Percentiles rank a stretch among this genome's conserved stretches.
phyloP scores from a whole-genome alignment of 2,329 filamentous ascomycete species.

The Xylaria hypoxylon region DNA sequence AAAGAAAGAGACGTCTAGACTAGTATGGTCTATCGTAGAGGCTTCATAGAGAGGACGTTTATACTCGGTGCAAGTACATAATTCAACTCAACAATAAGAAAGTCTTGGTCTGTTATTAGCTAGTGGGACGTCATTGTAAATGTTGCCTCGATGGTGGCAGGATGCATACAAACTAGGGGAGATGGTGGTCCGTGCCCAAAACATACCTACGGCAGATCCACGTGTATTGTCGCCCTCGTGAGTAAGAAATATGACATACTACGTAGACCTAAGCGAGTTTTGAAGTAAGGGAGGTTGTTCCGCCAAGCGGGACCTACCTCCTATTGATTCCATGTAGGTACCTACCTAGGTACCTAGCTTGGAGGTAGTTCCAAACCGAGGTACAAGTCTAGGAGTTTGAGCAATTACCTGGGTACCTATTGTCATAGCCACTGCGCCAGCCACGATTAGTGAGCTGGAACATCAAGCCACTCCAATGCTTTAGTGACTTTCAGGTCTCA shows the following conservation, averaged over 20 bases:
- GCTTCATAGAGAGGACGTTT: neutral
- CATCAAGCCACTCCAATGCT: no score
- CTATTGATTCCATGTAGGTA: neutral
- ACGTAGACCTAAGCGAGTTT: no score
- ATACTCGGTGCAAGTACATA: neutral
- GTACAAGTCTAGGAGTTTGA: no score
- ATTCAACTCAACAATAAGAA: neutral
- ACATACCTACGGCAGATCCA: no score
- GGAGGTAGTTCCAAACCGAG: neutral
- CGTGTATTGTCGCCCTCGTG: no score
- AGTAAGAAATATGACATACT: no score
- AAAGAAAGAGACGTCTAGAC: slow-evolving; percentile 8
- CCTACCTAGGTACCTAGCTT: neutral
- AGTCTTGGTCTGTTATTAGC: slow-evolving; percentile 21
- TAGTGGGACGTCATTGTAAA: slow-evolving; percentile 45
- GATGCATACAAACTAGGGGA: neutral
- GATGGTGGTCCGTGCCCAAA: neutral
- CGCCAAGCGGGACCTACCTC: no score
- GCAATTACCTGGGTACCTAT: no score
- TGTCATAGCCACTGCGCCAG: no score
- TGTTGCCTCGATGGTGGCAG: slow-evolving; percentile 39
- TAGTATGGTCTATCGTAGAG: slow-evolving; percentile 12
- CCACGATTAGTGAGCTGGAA: no score
- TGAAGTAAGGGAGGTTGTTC: no score
- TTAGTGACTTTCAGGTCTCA: no score